Base-by-base conservation (phyloP, 163 green algal species). In the Scenedesmus sp. region DNA sequence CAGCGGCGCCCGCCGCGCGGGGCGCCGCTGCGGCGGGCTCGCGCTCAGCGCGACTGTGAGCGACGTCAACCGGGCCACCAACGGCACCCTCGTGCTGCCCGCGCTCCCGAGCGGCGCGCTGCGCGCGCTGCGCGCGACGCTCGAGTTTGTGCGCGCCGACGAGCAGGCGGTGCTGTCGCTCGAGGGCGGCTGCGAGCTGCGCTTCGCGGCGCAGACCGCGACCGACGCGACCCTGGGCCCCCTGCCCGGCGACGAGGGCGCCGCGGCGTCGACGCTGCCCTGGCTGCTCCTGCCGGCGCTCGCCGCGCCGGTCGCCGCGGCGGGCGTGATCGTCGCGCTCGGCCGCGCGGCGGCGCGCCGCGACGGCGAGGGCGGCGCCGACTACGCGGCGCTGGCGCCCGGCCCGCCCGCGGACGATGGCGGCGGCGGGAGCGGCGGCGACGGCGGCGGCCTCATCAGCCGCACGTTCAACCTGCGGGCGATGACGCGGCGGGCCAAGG, bases 401-500 rank as follows among this genome's bases (percentile, higher is more conserved):
- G n/a, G n/a, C n/a, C n/a, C n/a, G n/a, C n/a, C n/a, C n/a, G n/a
- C n/a, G n/a, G n/a, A n/a, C n/a, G n/a, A n/a, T n/a, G n/a, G n/a
- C n/a, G n/a, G n/a, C n/a, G n/a, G n/a, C n/a, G n/a, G n/a, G n/a
- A 64, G 11, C 34, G 5, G 31, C 20, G 6, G 48, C 28, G 31
- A 7, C 20, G 33, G 28, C 7, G 44, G 14, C 34, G 47, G 44
- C 26, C 22, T 70, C n/a, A 39, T 34, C 36, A 54, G 24, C 22
- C 56, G 56, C 56, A 64, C 28, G 15, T 64, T 64, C 56, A 64
- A 64, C 56, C 36, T 53, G 22, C 33, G 22, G 56, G 67, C 67
- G 2, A 66, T 77, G 67, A 77, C 51, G 51, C 53, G 51, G 67
- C 67, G 67, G 10, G 51, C 67, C 20, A 51, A 60, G 29, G 67